Evolutionary conservation across 352 stramenopile genomes (phyloP).

Genomic region (Blastocystis hominis): DNA sequence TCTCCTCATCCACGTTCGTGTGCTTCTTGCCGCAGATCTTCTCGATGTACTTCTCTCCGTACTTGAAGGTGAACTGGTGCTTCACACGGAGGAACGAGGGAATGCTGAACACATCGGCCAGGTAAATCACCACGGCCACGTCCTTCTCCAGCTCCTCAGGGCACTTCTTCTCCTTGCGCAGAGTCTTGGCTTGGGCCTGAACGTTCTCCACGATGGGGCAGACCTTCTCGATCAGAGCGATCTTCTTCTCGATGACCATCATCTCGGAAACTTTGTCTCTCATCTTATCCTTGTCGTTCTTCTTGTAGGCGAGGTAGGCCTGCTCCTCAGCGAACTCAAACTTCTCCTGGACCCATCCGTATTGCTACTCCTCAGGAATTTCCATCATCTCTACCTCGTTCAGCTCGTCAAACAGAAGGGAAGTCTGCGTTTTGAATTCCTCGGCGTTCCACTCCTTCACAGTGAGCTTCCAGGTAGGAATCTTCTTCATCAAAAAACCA

Average conservation of each 20-base stretch:
- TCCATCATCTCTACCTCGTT: neutral
- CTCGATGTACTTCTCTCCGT: constrained; percentile 51
- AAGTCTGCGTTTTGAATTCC: constrained; percentile 12
- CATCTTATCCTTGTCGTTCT: constrained; percentile 54
- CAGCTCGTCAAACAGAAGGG: constrained; percentile 12
- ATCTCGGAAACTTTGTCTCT: constrained; percentile 10
- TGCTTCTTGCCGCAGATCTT: constrained; percentile 54
- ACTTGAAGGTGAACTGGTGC: constrained; percentile 46
- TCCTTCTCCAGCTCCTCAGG: constrained; percentile 40
- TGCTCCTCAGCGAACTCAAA: constrained; percentile 34
- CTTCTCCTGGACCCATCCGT: constrained; percentile 53
- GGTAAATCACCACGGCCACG: constrained; percentile 7
- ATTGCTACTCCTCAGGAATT: neutral
- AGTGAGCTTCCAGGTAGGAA: constrained; percentile 51
- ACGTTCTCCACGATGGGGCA: constrained; percentile 32
- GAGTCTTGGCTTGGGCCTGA: neutral
- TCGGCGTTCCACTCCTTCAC: constrained; percentile 15
- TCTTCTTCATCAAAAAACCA: constrained; percentile 41
- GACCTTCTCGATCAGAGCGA: constrained; percentile 41
- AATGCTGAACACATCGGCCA: constrained; percentile 32
- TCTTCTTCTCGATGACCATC: constrained; percentile 53
- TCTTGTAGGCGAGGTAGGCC: constrained; percentile 43
- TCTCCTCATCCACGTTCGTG: constrained; percentile 22
- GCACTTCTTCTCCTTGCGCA: constrained; percentile 53
- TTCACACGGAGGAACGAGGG: constrained; percentile 48